Evolutionary conservation across 2,329 filamentous ascomycete genomes (phyloP).

Genomic region (Malbranchea zuffiana): DNA sequence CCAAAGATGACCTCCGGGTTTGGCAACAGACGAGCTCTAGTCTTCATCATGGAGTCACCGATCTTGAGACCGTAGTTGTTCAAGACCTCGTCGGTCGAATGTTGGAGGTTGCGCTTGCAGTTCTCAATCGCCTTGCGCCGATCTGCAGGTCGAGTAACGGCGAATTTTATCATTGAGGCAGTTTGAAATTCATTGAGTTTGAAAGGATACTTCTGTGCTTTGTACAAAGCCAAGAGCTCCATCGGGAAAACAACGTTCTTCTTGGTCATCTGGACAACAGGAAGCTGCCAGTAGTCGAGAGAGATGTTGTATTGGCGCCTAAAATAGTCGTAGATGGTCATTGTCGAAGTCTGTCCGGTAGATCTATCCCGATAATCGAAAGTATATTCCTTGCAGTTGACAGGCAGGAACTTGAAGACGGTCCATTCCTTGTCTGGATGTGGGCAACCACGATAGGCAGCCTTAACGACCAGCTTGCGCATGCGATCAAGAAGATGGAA

Average conservation of each 20-base stretch:
- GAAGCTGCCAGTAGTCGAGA: constrained; percentile 39
- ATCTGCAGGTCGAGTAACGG: constrained; percentile 62
- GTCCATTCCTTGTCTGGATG: constrained; percentile 35
- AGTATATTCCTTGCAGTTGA: constrained; percentile 34
- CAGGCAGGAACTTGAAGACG: constrained; percentile 40
- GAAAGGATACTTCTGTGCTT: constrained; percentile 47
- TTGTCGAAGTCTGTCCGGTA: constrained; percentile 34
- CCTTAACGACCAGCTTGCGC: constrained; percentile 29
- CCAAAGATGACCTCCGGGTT: constrained; percentile 62
- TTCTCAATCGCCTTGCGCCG: constrained; percentile 59
- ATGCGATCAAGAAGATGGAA: constrained; percentile 24
- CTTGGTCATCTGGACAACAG: constrained; percentile 49
- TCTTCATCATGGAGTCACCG: constrained; percentile 50
- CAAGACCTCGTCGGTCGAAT: constrained; percentile 58
- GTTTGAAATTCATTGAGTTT: constrained; percentile 58
- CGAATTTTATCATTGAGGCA: constrained; percentile 81
- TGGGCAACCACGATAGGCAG: constrained; percentile 28
- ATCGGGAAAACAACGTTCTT: constrained; percentile 44
- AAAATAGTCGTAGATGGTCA: constrained; percentile 52
- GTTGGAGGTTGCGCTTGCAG: constrained; percentile 57
- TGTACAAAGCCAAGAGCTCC: constrained; percentile 43
- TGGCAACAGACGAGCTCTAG: constrained; percentile 59
- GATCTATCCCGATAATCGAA: constrained; percentile 32
- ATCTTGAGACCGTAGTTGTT: constrained; percentile 64
- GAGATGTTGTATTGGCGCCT: constrained; percentile 40